These are phyloP conservation scores for Russula griseocarnosa DNA, from an alignment of 768 basidiomycete genomes.

Conservation along the genomic window DNA sequence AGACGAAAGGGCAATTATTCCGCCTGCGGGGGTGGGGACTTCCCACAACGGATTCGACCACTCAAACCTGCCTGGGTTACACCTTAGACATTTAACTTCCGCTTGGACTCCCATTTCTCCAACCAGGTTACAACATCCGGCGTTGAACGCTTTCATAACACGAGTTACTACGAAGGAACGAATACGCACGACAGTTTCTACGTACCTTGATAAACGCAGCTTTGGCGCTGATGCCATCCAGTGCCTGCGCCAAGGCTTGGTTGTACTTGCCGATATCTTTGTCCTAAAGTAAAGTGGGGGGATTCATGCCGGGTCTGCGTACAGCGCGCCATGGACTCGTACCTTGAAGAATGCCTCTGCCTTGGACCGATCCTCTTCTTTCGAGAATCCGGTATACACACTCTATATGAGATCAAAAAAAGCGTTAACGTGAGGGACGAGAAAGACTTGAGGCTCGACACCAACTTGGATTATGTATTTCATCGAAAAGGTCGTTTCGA, in stretches of 20 bases:
- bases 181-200: not conserved
- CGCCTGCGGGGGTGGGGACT: not conserved
- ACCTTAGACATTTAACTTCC: not conserved
- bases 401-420: not conserved
- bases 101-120: slow-evolving; percentile 20
- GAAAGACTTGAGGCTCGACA: not conserved
- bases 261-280: slow-evolving; percentile 26
- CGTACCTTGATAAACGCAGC: slow-evolving; percentile 22
- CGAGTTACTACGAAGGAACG: not conserved
- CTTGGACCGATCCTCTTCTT: slow-evolving; percentile 16
- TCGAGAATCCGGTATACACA: slow-evolving; percentile 11
- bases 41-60: not conserved
- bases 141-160: slow-evolving; percentile 21
- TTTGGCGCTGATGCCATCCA: slow-evolving; percentile 25
- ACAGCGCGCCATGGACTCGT: not conserved
- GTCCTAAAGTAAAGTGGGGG: not conserved
- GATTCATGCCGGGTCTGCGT: not conserved
- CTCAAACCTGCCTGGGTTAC: not conserved
- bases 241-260: slow-evolving; percentile 23
- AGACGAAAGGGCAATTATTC: not conserved
- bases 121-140: slow-evolving; percentile 22
- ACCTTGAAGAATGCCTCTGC: slow-evolving; percentile 28
- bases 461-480: slow-evolving; percentile 19
- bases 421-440: not conserved
- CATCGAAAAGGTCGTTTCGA: slow-evolving; percentile 23